Percentiles rank a stretch among this genome's conserved stretches.
Conservation (phyloP, 352 stramenopile genomes). For the Blastocystis sp. region DNA sequence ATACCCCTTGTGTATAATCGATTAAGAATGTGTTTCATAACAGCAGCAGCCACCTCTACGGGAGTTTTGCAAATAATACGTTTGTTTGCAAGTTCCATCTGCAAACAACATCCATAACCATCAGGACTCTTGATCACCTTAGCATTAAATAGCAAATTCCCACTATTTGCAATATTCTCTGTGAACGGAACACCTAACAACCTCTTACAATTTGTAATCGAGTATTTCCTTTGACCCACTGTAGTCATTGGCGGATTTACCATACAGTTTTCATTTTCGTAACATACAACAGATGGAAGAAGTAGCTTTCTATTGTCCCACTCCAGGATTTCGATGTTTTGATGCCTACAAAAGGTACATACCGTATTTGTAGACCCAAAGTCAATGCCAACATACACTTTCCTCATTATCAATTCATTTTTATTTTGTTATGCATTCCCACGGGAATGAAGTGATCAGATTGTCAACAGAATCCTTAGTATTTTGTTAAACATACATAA, state of each 20-base stretch:
- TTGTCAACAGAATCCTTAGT: too few species aligned
- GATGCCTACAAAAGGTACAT: neutral
- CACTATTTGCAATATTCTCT: too few species aligned
- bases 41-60: neutral
- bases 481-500: too few species aligned
- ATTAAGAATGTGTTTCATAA: neutral
- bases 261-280: neutral
- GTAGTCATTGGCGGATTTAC: neutral
- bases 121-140: too few species aligned
- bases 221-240: neutral
- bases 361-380: constrained; percentile 6
- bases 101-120: too few species aligned
- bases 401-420: neutral
- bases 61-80: neutral
- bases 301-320: neutral
- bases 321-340: too few species aligned
- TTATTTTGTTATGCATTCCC: too few species aligned
- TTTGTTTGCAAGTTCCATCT: too few species aligned
- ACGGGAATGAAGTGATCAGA: too few species aligned
- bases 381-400: neutral
- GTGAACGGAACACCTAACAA: neutral
- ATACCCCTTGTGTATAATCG: neutral
- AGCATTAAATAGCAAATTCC: neutral
- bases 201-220: neutral
- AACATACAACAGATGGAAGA: neutral